Evolutionary conservation across 2,329 filamentous ascomycete species (phyloP).

Genomic region (Stemphylium vesicarium): DNA sequence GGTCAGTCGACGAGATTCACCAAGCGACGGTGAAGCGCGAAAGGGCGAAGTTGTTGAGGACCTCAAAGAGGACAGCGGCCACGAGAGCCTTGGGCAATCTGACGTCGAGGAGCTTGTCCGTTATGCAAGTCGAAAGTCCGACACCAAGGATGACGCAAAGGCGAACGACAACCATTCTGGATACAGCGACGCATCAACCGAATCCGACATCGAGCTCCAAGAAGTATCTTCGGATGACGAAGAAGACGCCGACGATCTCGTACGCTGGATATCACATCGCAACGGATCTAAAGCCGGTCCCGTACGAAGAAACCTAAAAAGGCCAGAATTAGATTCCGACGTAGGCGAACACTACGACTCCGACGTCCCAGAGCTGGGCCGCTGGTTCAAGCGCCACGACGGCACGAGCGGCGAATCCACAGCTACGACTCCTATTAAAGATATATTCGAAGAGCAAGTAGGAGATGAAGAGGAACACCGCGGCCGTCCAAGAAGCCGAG

Average conservation of each 20-base stretch:
- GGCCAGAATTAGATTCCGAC: constrained; percentile 16
- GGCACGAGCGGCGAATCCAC: constrained; percentile 34
- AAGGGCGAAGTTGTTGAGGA: constrained; percentile 1
- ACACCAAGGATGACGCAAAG: not conserved
- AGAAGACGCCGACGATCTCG: constrained; percentile 30
- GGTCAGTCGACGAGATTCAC: constrained; percentile 41
- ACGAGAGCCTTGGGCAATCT: constrained; percentile 38
- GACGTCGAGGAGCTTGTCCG: constrained; percentile 43
- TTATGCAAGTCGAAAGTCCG: constrained; percentile 31
- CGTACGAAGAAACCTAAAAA: constrained; percentile 17
- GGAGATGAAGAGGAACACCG: constrained; percentile 10
- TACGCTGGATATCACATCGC: constrained; percentile 33
- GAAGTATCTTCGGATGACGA: constrained; percentile 22
- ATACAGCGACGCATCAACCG: constrained; percentile 40
- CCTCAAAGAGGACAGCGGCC: constrained; percentile 30
- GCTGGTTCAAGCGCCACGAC: constrained; percentile 30
- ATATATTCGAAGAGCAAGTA: not conserved
- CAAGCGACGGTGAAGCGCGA: constrained; percentile 36
- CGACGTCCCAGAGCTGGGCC: constrained; percentile 30
- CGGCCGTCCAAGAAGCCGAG: constrained; percentile 19
- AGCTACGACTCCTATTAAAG: constrained; percentile 6
- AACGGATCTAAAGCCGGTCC: constrained; percentile 32
- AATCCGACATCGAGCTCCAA: constrained; percentile 33
- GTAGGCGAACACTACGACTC: constrained; percentile 22
- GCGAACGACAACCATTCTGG: constrained; percentile 6